A percentile compares a stretch with the other conserved stretches of the same genome.
phyloP scores from a whole-genome alignment of 2,329 filamentous ascomycete genomes.

The Colletotrichum sp. region DNA sequence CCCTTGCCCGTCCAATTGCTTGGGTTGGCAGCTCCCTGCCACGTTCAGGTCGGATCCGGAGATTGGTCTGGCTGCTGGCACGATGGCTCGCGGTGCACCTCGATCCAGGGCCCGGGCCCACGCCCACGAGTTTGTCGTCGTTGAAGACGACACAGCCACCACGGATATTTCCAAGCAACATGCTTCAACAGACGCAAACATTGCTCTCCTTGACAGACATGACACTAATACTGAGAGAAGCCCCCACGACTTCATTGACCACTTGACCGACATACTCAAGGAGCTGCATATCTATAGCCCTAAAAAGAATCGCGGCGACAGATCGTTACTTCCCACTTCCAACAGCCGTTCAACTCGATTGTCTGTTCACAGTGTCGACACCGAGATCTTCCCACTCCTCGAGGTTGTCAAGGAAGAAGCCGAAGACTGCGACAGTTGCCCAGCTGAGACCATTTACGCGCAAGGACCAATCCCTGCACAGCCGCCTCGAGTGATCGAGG shows the following conservation, averaged over 20 bases:
- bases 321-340: not conserved
- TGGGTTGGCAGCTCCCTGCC: slow-evolving; percentile 7
- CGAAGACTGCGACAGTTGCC: not conserved
- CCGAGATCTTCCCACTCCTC: not conserved
- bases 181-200: not conserved
- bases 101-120: slow-evolving; percentile 4
- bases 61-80: slow-evolving; percentile 3
- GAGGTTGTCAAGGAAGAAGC: slow-evolving; percentile 4
- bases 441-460: not conserved
- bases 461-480: slow-evolving; percentile 13
- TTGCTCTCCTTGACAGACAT: slow-evolving; percentile 31
- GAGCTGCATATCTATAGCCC: slow-evolving; percentile 33
- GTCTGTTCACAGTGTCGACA: not conserved
- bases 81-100: slow-evolving; percentile 3
- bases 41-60: slow-evolving; percentile 16
- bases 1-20: not conserved
- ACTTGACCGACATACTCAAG: slow-evolving; percentile 35
- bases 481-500: slow-evolving; percentile 1
- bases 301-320: slow-evolving; percentile 7
- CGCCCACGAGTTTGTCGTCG: slow-evolving; percentile 2
- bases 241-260: slow-evolving; percentile 30
- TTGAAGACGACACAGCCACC: slow-evolving; percentile 11
- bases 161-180: not conserved
- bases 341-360: not conserved
- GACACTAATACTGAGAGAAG: slow-evolving; percentile 31